These are phyloP conservation scores for Hypoxylon rickii DNA, from an alignment of 495 filamentous ascomycete genomes.

Conservation along the genomic window DNA sequence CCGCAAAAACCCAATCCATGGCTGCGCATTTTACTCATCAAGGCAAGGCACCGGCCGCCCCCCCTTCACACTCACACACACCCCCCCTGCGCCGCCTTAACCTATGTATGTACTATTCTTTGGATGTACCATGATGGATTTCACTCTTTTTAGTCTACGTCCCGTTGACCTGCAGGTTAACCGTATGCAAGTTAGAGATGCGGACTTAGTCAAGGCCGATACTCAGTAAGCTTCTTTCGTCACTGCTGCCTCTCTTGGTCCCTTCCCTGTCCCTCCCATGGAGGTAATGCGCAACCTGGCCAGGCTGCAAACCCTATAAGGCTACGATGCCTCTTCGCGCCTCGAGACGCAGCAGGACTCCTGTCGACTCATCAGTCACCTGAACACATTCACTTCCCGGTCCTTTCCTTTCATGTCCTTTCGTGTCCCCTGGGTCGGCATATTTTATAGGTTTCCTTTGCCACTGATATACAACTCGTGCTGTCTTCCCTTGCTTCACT, in stretches of 20 bases:
- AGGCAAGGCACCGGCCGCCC: conserved; percentile 37
- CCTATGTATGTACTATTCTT: not conserved
- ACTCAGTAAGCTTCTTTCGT: conserved; percentile 32
- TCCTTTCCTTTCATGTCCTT: conserved; percentile 40
- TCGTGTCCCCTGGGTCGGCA: conserved; percentile 30
- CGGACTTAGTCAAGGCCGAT: conserved; percentile 27
- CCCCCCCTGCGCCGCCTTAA: conserved; percentile 37
- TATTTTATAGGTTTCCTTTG: conserved; percentile 32
- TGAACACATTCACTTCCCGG: conserved; percentile 36
- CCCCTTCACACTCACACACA: conserved; percentile 13
- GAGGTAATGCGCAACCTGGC: conserved; percentile 28
- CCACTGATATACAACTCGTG: conserved; percentile 15
- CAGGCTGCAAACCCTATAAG: conserved; percentile 45
- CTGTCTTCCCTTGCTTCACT: conserved; percentile 20
- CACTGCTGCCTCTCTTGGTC: conserved; percentile 38
- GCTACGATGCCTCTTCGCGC: conserved; percentile 42
- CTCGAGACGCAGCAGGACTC: conserved; percentile 31
- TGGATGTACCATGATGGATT: conserved; percentile 26
- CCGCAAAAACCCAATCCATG: conserved; percentile 23
- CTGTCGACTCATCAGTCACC: conserved; percentile 44
- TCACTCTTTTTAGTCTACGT: conserved; percentile 23
- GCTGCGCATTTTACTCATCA: conserved; percentile 37
- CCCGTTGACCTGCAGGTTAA: conserved; percentile 40
- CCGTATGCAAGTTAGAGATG: conserved; percentile 22
- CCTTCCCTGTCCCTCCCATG: conserved; percentile 25